These are phyloP conservation scores for Cicer arietinum DNA, from an alignment of 306 rosid species.

Conservation along the genomic window DNA sequence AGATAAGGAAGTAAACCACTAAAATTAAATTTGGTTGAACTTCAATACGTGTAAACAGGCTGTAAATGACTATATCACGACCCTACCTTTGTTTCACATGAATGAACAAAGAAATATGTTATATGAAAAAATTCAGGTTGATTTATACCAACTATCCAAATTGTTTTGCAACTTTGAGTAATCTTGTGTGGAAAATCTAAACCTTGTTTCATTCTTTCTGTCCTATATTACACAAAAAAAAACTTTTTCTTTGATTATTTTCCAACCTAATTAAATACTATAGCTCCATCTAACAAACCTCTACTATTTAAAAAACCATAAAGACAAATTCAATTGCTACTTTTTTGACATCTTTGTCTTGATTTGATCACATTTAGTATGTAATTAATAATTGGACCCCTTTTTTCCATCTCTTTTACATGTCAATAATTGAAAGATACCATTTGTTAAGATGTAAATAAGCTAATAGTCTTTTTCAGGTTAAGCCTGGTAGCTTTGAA, in stretches of 20 bases:
- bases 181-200: slow-evolving; percentile 31
- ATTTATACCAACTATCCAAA: slow-evolving; percentile 25
- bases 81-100: slow-evolving; percentile 53
- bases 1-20: background rate
- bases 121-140: slow-evolving; percentile 42
- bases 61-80: slow-evolving; percentile 35
- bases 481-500: slow-evolving; percentile 13
- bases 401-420: slow-evolving; percentile 31
- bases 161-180: slow-evolving; percentile 29
- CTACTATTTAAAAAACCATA: slow-evolving; percentile 36
- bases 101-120: slow-evolving; percentile 32
- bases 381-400: background rate
- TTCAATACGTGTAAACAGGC: slow-evolving; percentile 20
- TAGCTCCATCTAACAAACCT: slow-evolving; percentile 9
- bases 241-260: slow-evolving; percentile 32
- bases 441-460: slow-evolving; percentile 8
- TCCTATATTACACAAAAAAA: slow-evolving; percentile 40
- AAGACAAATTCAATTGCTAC: slow-evolving; percentile 27
- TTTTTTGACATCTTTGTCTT: slow-evolving; percentile 44
- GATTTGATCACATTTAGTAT: slow-evolving; percentile 40
- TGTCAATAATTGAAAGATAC: slow-evolving; percentile 32
- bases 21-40: slow-evolving; percentile 21
- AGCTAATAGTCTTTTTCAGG: slow-evolving; percentile 13
- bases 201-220: slow-evolving; percentile 34
- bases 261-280: slow-evolving; percentile 36